These are phyloP conservation scores for Zoysia pacifica DNA, from an alignment of 176 grass and related monocot genomes.

Conservation along the genomic window DNA sequence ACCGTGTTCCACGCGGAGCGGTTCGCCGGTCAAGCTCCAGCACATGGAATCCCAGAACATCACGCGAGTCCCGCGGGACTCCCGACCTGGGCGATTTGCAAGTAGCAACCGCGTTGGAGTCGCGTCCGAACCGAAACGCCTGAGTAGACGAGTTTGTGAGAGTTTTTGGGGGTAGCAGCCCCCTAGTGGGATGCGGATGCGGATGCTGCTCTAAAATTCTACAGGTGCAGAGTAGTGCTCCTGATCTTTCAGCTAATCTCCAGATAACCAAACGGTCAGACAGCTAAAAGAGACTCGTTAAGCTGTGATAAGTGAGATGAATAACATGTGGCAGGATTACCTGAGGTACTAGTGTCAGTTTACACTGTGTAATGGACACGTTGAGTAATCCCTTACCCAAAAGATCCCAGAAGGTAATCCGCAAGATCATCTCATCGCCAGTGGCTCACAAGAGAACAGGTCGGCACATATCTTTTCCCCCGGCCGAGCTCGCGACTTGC, in stretches of 20 bases:
- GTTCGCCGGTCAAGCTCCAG: neutral
- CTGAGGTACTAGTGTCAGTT: too few species aligned
- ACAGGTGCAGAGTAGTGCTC: neutral
- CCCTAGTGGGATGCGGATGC: too few species aligned
- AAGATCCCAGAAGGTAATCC: neutral
- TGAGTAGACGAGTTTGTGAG: too few species aligned
- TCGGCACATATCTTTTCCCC: neutral
- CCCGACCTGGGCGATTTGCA: neutral
- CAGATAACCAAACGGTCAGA: neutral
- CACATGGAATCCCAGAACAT: too few species aligned
- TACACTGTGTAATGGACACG: too few species aligned
- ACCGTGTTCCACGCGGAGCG: neutral
- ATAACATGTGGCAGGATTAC: neutral
- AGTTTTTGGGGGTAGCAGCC: too few species aligned
- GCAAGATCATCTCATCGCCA: neutral
- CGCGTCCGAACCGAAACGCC: neutral
- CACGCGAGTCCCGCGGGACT: neutral
- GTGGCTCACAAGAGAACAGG: constrained; percentile 47
- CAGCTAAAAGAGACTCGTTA: neutral
- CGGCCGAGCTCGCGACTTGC: neutral
- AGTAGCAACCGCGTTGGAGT: neutral
- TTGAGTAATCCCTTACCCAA: too few species aligned
- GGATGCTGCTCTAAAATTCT: too few species aligned
- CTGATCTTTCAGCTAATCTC: neutral
- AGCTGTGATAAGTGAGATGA: neutral